Evolutionary conservation across 768 basidiomycete species (phyloP).

Genomic region (Ramaria rubella): DNA sequence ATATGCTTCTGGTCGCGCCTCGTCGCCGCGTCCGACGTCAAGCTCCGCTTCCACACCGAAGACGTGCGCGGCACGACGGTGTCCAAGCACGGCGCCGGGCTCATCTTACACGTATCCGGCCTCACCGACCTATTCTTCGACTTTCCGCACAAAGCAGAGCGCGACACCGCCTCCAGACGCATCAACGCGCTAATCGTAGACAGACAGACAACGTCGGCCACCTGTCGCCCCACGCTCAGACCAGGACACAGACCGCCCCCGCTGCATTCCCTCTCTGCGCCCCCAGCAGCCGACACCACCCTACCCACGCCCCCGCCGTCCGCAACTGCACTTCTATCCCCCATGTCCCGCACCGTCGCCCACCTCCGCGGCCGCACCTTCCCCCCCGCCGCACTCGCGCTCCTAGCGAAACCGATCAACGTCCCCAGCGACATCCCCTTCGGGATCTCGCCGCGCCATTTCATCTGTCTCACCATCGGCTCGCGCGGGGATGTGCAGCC

Average conservation of each 20-base stretch:
- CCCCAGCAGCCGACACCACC: constrained; percentile 8
- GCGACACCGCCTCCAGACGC: constrained; percentile 40
- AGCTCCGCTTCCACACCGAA: constrained; percentile 35
- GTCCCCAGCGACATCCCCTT: constrained; percentile 10
- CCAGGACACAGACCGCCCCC: constrained; percentile 1
- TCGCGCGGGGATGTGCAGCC: constrained; percentile 50
- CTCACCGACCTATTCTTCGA: constrained; percentile 41
- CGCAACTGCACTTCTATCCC: constrained; percentile 37
- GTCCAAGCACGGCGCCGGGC: constrained; percentile 24
- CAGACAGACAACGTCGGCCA: background rate
- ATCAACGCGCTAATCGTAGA: constrained; percentile 22
- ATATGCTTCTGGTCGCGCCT: constrained; percentile 41
- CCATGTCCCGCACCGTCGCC: constrained; percentile 36
- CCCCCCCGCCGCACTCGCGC: constrained; percentile 29
- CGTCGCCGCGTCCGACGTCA: constrained; percentile 36
- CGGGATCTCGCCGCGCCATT: constrained; percentile 38
- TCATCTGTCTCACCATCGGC: constrained; percentile 60
- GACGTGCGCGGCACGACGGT: constrained; percentile 32
- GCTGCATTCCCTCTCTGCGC: constrained; percentile 8
- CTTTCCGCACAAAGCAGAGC: constrained; percentile 35
- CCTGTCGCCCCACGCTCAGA: background rate
- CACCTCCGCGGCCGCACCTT: constrained; percentile 28
- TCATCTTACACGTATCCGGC: constrained; percentile 41
- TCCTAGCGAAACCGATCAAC: constrained; percentile 16
- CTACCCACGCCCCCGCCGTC: constrained; percentile 4